Evolutionary conservation across 225 moss, liverwort and hornwort genomes (phyloP), one percentile per base, ranked within the genome.

Genomic region (Pseudoscleropodium purum): DNA sequence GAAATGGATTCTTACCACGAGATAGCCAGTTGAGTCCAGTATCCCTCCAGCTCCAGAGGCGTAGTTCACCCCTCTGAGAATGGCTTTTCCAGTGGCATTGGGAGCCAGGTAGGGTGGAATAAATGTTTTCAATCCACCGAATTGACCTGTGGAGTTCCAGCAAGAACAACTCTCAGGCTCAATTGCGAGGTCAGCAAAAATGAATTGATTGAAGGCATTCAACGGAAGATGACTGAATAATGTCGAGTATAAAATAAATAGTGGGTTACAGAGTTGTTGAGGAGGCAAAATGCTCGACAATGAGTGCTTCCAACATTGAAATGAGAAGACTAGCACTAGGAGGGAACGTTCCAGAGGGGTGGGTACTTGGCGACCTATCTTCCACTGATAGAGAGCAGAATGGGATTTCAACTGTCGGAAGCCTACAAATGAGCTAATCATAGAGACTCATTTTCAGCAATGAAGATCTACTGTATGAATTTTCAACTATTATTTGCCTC

Each of bases 1-100:
- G 54, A 52, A 21, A 20, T 39, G 4, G 8, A 39, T 17, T n/a
- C 30, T 17, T 86, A 94, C 94, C 51, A 80, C 39, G 12, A 76
- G 0, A 52, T 69, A 92, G 68, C 94, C 94, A 13, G 90, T 89
- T 83, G 92, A 92, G 87, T 93, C 93, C 49, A 93, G 73, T 49
- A 92, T 90, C 6, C 94, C 94, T 72, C 91, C 93, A 72, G 85
- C 94, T 84, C 92, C 93, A 47, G 93, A 94, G 18, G 94, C 94
- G 41, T 91, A 94, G 36, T 93, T 94, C 39, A 94, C 91, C 37
- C 94, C 94, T 6, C 47, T 80, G 26, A 94, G 87, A 41, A 94
- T 90, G 34, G 56, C 61, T 11, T 27, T 41, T 24, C 93, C 93
- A 64, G 81, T 93, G 51, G 92, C 66, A 45, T 30, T 77, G 27